A percentile compares a stretch with the other conserved stretches of the same genome.
These are phyloP conservation scores for Funneliformis mosseae DNA, from an alignment of 192 early-diverging fungal genomes.

Conservation along the genomic window DNA sequence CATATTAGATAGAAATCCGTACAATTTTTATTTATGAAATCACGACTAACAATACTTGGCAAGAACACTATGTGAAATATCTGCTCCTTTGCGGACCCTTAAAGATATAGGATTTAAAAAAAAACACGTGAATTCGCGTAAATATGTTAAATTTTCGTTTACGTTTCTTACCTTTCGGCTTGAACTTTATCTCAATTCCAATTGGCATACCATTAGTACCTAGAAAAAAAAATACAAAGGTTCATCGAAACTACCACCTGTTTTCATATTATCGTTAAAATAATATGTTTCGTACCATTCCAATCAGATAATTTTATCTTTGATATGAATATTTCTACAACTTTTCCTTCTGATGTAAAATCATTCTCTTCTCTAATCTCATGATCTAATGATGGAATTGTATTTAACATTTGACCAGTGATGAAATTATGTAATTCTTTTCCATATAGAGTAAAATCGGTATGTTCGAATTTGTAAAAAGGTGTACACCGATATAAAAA, in stretches of 20 bases:
- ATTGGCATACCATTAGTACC: background rate
- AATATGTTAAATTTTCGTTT: background rate
- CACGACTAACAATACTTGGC: background rate
- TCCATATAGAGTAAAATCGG: background rate
- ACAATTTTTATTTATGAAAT: background rate
- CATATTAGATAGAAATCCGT: background rate
- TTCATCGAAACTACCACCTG: background rate
- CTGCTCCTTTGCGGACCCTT: slow-evolving; percentile 6
- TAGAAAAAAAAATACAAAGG: background rate
- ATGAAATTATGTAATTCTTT: slow-evolving; percentile 15
- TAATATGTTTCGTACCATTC: slow-evolving; percentile 16
- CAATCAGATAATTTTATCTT: slow-evolving; percentile 3
- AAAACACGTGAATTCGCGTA: background rate
- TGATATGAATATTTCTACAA: background rate
- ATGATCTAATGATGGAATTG: background rate
- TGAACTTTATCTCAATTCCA: background rate
- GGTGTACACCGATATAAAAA: slow-evolving; percentile 20
- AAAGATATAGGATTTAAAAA: background rate
- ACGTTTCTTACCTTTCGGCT: background rate
- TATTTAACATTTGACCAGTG: background rate
- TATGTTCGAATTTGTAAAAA: slow-evolving; percentile 1
- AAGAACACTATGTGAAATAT: slow-evolving; percentile 2
- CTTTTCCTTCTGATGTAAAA: background rate
- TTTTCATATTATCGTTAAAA: too few species aligned
- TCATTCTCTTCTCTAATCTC: background rate